Evolutionary conservation across 2,329 filamentous ascomycete species (phyloP).

Genomic region (Berkeleyomyces basicola): DNA sequence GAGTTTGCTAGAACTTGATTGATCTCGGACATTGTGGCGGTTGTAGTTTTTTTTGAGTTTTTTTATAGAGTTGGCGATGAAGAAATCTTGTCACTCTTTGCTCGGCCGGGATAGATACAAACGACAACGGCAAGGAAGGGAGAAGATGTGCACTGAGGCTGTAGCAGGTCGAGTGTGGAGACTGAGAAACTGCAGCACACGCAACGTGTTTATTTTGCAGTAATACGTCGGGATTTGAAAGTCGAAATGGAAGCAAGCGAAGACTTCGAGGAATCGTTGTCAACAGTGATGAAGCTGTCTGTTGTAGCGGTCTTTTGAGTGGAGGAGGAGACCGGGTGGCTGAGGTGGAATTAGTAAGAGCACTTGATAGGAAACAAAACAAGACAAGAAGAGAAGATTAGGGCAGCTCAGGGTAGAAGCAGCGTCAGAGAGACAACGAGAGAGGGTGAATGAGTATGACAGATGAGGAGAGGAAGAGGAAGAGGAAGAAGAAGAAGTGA

Average conservation of each 20-base stretch:
- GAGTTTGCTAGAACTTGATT: constrained; percentile 96
- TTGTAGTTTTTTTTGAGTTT: constrained; percentile 21
- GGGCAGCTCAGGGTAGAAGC: constrained; percentile 4
- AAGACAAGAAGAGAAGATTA: not conserved
- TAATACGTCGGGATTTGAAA: constrained; percentile 15
- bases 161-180: not conserved
- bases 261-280: constrained; percentile 3
- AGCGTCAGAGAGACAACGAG: constrained; percentile 2
- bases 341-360: not conserved
- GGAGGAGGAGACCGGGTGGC: not conserved
- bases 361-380: not conserved
- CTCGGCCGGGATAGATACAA: constrained; percentile 5
- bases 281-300: constrained; percentile 7
- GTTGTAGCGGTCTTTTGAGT: constrained; percentile 13
- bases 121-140: not conserved
- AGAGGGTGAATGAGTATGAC: not conserved
- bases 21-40: constrained; percentile 73
- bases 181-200: not conserved
- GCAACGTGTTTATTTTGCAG: not conserved
- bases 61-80: not conserved
- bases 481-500: constrained; percentile 15
- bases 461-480: constrained; percentile 12
- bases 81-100: not conserved
- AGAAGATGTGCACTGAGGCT: not conserved
- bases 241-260: constrained; percentile 18